Conservation (phyloP, 352 stramenopile species). For the Phytophthora chlamydospora region DNA sequence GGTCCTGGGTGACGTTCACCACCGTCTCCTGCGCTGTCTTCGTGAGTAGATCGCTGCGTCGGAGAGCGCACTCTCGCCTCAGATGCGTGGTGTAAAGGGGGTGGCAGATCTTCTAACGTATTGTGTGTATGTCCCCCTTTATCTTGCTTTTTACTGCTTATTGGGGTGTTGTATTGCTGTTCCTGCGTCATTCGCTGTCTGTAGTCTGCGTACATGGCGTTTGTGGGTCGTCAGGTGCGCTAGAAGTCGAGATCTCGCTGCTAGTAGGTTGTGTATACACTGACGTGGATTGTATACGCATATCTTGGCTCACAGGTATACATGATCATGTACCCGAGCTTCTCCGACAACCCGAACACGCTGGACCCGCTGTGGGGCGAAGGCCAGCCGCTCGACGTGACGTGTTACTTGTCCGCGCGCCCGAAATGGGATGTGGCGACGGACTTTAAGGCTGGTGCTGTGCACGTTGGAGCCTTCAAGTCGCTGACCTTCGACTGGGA, state of each 20-base stretch:
- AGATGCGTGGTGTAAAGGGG: background rate
- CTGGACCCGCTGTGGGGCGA: slow-evolving; percentile 74
- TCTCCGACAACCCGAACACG: slow-evolving; percentile 48
- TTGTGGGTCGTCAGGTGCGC: slow-evolving; percentile 55
- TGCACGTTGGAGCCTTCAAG: slow-evolving; percentile 58
- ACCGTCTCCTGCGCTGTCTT: slow-evolving; percentile 63
- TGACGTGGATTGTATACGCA: slow-evolving; percentile 2
- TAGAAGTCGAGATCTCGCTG: slow-evolving; percentile 3
- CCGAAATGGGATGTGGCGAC: slow-evolving; percentile 42
- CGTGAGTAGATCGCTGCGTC: slow-evolving; percentile 38
- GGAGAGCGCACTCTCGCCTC: slow-evolving; percentile 3
- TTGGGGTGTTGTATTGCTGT: background rate
- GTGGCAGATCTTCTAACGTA: background rate
- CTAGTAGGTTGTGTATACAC: slow-evolving; percentile 5
- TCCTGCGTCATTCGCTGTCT: slow-evolving; percentile 1
- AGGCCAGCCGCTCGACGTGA: slow-evolving; percentile 57
- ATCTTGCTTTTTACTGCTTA: background rate
- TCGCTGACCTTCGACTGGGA: slow-evolving; percentile 73
- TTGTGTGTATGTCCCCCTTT: background rate
- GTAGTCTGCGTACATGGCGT: slow-evolving; percentile 65
- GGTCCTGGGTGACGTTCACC: slow-evolving; percentile 62
- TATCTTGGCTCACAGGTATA: slow-evolving; percentile 50
- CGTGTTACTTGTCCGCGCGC: slow-evolving; percentile 64
- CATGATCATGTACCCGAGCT: slow-evolving; percentile 75
- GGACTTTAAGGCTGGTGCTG: slow-evolving; percentile 48